phyloP scores from a whole-genome alignment of 345 rosid species.

The Citropsis articulata region DNA sequence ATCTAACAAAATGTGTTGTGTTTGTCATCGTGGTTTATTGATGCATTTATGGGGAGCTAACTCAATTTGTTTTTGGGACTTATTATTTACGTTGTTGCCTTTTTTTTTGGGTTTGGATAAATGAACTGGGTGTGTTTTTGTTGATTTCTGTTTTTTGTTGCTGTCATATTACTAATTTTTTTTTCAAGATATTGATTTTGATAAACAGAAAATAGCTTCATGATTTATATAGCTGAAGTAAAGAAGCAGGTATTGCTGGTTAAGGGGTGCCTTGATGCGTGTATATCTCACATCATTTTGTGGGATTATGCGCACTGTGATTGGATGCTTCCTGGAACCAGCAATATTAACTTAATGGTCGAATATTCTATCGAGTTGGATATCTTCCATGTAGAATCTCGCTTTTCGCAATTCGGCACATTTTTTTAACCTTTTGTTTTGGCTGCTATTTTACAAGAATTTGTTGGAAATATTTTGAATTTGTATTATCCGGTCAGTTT shows the following conservation, averaged over 20 bases:
- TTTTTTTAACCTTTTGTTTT: not conserved
- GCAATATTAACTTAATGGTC: constrained; percentile 18
- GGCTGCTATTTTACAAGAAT: not conserved
- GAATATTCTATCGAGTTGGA: constrained; percentile 25
- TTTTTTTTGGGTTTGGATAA: not conserved
- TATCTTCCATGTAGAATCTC: constrained; percentile 6
- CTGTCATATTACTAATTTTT: not conserved
- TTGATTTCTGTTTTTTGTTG: not conserved
- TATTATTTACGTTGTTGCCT: not conserved
- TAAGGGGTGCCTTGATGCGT: constrained; percentile 21
- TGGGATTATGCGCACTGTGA: constrained; percentile 2
- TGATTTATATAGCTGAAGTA: not conserved
- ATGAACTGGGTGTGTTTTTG: not conserved
- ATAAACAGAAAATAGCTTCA: not conserved
- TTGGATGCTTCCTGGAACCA: constrained; percentile 26
- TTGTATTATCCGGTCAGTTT: not conserved
- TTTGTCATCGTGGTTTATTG: not conserved
- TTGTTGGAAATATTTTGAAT: not conserved
- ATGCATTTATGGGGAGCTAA: not conserved
- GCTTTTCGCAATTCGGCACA: constrained; percentile 25
- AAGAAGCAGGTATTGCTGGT: constrained; percentile 20
- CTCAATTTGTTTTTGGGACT: too few relatives aligned
- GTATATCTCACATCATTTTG: not conserved
- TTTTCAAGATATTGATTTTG: too few relatives aligned
- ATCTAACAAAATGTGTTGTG: not conserved